Percentiles rank a stretch among this genome's conserved stretches.
phyloP scores from a whole-genome alignment of 2,329 filamentous ascomycete genomes.

The Ilyonectria robusta region DNA sequence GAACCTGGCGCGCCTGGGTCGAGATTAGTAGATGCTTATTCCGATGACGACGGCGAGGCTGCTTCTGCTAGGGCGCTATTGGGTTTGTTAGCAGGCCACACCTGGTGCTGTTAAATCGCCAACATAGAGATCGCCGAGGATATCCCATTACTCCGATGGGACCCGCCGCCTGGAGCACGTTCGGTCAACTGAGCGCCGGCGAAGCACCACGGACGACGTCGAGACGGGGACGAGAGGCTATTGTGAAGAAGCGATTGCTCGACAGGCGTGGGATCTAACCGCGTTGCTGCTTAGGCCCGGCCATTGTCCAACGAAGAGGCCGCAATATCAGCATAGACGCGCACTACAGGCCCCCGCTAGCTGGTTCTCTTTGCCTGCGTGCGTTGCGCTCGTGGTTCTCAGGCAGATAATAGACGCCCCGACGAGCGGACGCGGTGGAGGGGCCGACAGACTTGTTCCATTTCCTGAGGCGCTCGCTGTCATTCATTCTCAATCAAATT shows the following conservation, averaged over 20 bases:
- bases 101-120: background rate
- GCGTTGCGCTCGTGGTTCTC: background rate
- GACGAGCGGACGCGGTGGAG: constrained; percentile 25
- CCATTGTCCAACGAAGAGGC: background rate
- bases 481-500: constrained; percentile 15
- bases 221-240: constrained; percentile 8
- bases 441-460: constrained; percentile 23
- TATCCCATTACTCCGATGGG: constrained; percentile 4
- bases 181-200: constrained; percentile 10
- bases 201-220: background rate
- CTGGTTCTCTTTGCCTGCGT: background rate
- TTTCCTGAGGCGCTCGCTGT: constrained; percentile 12
- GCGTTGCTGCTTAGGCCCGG: background rate
- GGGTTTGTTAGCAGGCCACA: background rate
- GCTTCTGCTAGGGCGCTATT: constrained; percentile 17
- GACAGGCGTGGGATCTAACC: background rate
- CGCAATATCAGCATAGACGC: background rate
- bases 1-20: constrained; percentile 37
- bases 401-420: constrained; percentile 15
- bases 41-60: constrained; percentile 25
- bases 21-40: constrained; percentile 49
- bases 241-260: background rate
- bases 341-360: background rate
- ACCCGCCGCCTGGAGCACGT: constrained; percentile 13
- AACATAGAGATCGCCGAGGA: background rate